These are phyloP conservation scores for Ceratobasidium theobromae DNA, from an alignment of 1,284 basidiomycete species.

Conservation along the genomic window DNA sequence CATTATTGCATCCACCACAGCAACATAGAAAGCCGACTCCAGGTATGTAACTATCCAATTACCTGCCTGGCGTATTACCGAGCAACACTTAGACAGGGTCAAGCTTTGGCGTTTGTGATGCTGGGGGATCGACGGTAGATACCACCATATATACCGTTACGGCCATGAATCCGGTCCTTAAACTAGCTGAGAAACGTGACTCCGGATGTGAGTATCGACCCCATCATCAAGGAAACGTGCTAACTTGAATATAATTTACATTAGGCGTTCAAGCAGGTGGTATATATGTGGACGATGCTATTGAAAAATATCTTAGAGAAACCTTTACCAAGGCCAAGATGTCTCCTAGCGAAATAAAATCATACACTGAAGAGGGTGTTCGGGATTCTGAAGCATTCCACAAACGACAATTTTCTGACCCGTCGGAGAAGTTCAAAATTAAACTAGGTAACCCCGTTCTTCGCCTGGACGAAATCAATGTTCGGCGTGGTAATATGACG, in stretches of 20 bases:
- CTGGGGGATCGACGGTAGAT: constrained; percentile 36
- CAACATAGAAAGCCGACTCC: constrained; percentile 20
- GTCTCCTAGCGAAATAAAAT: too few species aligned
- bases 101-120: constrained; percentile 35
- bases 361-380: too few species aligned
- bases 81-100: background rate
- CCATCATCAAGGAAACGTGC: background rate
- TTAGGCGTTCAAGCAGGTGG: constrained; percentile 24
- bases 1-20: constrained; percentile 35
- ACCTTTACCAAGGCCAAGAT: too few species aligned
- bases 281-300: too few species aligned
- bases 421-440: background rate
- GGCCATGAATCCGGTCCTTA: constrained; percentile 5
- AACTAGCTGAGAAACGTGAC: constrained; percentile 26
- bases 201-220: constrained; percentile 16
- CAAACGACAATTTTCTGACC: constrained; percentile 2
- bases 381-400: too few species aligned
- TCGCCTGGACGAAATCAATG: background rate
- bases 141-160: constrained; percentile 33
- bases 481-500: background rate
- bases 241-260: background rate
- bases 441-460: background rate
- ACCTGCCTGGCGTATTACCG: background rate
- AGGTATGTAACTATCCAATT: background rate
- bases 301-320: too few species aligned